Conservation (phyloP, 192 early-diverging fungal species). For the Backusella circina region DNA sequence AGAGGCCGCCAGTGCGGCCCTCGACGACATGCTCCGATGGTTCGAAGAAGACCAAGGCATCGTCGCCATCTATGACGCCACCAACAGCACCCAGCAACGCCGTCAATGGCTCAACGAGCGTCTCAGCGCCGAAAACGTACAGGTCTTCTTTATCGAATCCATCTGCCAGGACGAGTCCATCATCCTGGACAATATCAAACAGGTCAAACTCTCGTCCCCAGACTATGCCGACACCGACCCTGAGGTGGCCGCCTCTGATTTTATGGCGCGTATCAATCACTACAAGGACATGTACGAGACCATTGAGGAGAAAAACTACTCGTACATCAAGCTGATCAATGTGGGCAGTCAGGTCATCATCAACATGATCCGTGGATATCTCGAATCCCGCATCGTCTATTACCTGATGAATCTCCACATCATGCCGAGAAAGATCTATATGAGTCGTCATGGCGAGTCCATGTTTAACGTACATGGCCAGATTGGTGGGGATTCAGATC, state of each 20-base stretch:
- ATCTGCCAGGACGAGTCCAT: conserved; percentile 90
- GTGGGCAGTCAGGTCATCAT: conserved; percentile 89
- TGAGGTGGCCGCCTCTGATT: conserved; percentile 84
- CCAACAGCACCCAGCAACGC: conserved; percentile 90
- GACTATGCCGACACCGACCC: conserved; percentile 92
- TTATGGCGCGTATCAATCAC: conserved; percentile 86
- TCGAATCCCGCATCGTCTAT: conserved; percentile 96
- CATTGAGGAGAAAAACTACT: conserved; percentile 63
- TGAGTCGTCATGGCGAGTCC: conserved; percentile 91
- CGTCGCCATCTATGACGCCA: conserved; percentile 96
- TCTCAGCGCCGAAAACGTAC: conserved; percentile 69
- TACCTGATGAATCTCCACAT: conserved; percentile 99
- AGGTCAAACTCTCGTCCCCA: conserved; percentile 93
- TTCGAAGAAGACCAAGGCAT: conserved; percentile 76
- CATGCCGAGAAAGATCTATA: conserved; percentile 89
- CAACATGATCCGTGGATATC: conserved; percentile 92
- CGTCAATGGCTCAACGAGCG: conserved; percentile 68
- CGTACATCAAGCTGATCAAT: conserved; percentile 95
- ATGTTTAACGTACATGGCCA: conserved; percentile 89
- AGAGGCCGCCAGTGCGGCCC: conserved; percentile 77
- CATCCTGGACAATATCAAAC: conserved; percentile 88
- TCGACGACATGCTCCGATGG: conserved; percentile 93
- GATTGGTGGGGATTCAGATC: conserved; percentile 91
- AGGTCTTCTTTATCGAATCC: conserved; percentile 96
- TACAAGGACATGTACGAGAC: conserved; percentile 92